Conservation (phyloP, 257 asterid genomes). For the Verbena officinalis region DNA sequence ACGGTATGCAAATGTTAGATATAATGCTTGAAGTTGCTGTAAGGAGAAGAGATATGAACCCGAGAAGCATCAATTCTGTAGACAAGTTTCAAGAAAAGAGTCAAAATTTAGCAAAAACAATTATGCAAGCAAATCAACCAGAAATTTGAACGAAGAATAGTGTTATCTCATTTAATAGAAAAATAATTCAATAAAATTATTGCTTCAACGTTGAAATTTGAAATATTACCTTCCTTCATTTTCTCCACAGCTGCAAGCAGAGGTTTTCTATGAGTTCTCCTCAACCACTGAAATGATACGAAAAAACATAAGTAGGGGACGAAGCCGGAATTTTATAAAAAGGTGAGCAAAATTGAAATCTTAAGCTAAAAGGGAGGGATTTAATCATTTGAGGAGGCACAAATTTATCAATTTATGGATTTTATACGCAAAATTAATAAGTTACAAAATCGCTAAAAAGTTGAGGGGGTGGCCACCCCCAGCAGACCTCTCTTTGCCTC, state of each 20-base stretch:
- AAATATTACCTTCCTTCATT: constrained; percentile 63
- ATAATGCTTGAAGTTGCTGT: constrained; percentile 93
- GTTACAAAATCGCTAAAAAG: too few species aligned
- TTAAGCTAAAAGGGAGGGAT: too few species aligned
- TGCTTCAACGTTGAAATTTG: background rate
- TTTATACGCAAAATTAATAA: too few species aligned
- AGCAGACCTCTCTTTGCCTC: too few species aligned
- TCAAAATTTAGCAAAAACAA: background rate
- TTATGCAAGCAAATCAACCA: constrained; percentile 9
- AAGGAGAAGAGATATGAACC: constrained; percentile 92
- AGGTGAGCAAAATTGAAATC: too few species aligned
- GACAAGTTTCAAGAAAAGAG: background rate
- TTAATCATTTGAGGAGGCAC: too few species aligned
- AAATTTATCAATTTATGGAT: too few species aligned
- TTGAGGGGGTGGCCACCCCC: too few species aligned
- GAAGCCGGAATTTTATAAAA: too few species aligned
- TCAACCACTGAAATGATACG: constrained; percentile 72
- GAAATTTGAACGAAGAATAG: constrained; percentile 5
- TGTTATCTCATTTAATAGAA: background rate
- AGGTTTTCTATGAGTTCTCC: constrained; percentile 79
- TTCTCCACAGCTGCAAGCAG: constrained; percentile 89
- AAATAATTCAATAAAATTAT: background rate
- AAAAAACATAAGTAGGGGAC: background rate
- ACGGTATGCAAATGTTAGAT: constrained; percentile 86
- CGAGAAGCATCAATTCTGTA: constrained; percentile 99